Conservation (phyloP, 2,329 filamentous ascomycete species). For the Alternaria postmessia region DNA sequence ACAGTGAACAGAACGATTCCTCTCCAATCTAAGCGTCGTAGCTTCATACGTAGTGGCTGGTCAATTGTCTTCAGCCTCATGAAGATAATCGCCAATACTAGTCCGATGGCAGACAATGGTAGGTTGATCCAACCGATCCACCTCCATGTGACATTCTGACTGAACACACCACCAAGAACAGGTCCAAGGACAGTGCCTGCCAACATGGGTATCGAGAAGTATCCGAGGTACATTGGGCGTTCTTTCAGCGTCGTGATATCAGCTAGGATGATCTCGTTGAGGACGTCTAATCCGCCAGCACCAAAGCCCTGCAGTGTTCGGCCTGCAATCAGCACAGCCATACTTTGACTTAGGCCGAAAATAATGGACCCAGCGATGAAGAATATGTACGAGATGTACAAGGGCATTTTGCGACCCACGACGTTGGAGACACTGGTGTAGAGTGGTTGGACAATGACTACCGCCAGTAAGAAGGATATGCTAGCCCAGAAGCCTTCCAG, state of each 20-base stretch:
- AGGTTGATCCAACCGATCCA: slow-evolving; percentile 54
- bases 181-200: slow-evolving; percentile 60
- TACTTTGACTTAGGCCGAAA: slow-evolving; percentile 55
- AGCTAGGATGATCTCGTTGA: slow-evolving; percentile 60
- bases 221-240: slow-evolving; percentile 57
- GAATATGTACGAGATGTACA: slow-evolving; percentile 36
- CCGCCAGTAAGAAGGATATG: slow-evolving; percentile 31
- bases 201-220: slow-evolving; percentile 60
- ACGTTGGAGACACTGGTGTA: slow-evolving; percentile 38
- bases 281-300: slow-evolving; percentile 59
- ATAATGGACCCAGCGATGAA: slow-evolving; percentile 59
- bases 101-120: slow-evolving; percentile 55
- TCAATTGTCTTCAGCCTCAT: slow-evolving; percentile 61
- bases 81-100: slow-evolving; percentile 57
- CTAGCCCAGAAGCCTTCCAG: slow-evolving; percentile 68
- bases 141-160: slow-evolving; percentile 53
- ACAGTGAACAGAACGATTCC: slow-evolving; percentile 57
- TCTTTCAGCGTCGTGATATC: slow-evolving; percentile 62
- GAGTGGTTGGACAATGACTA: slow-evolving; percentile 37
- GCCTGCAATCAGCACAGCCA: slow-evolving; percentile 60
- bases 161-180: slow-evolving; percentile 58
- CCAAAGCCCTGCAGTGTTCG: slow-evolving; percentile 61
- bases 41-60: slow-evolving; percentile 43
- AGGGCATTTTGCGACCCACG: slow-evolving; percentile 32
- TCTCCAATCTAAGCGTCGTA: slow-evolving; percentile 60